Evolutionary conservation across 2,329 filamentous ascomycete genomes (phyloP), one percentile per base, ranked within the genome.

Genomic region (Colletotrichum incanum): DNA sequence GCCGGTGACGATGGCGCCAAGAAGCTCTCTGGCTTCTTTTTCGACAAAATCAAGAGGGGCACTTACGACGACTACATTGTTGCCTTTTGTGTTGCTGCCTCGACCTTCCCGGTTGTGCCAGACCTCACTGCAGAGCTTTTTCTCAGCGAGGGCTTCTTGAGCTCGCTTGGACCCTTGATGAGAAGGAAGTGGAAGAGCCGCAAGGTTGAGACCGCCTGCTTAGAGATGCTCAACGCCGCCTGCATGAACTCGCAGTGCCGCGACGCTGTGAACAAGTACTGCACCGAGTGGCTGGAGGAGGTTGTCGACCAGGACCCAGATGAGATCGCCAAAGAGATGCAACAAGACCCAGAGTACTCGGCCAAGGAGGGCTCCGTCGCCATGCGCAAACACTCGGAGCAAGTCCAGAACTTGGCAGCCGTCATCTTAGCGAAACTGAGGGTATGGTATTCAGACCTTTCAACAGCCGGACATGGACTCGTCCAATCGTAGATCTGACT

Each of bases 211-310:
- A 92, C 93, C 71, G 93, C 95, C 3, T 93, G 94, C 59, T 83
- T 99, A 76, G 94, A 98, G 78, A 91, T 99, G 84, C 87, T 99
- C 70, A 98, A 95, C 82, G 94, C 94, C 16, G 95, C 96, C 8
- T 98, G 95, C 82, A 93, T 98, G 82, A 93, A 97, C 79, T 88
- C 91, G 58, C 85, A 90, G 9, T 98, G 95, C 78, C 91, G 96
- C 28, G 93, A 95, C 75, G 93, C 93, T 11, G 93, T 98, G 72
- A 89, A 91, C 76, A 95, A 95, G 80, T 92, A 97, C 79, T 98
- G 96, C 81, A 86, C 90, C 41, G 91, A 94, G 67, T 98, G 96
- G 94, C 86, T 99, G 45, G 93, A 95, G 78, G 93, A 96, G 76
- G 90, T 97, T 65, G 90, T 97, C 65, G 92, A 92, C 75, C 92